Percentiles rank a stretch among this genome's conserved stretches.
Conservation (phyloP, 805 yeast species). For the Nakazawaea wyomingensis region DNA sequence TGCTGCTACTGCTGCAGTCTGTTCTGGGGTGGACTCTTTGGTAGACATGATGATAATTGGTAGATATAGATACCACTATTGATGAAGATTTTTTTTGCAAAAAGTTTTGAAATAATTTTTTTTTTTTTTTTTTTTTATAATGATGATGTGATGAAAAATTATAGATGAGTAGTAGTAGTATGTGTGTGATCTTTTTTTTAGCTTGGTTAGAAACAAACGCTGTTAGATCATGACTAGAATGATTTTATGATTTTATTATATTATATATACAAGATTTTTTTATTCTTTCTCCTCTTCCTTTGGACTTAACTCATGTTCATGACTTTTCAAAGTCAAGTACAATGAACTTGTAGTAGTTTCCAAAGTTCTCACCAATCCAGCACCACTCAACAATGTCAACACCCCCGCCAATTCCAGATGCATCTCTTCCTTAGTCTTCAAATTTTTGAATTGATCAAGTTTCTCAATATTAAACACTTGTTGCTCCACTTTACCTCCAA, state of each 20-base stretch:
- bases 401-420: slow-evolving; percentile 81
- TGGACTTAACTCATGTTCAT: slow-evolving; percentile 28
- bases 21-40: no score
- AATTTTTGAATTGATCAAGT: slow-evolving; percentile 59
- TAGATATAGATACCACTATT: no score
- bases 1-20: no score
- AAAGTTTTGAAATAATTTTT: background rate
- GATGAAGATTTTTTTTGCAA: no score
- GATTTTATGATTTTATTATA: no score
- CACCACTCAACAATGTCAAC: slow-evolving; percentile 82
- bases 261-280: background rate
- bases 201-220: no score
- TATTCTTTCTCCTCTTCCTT: background rate
- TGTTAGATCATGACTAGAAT: no score
- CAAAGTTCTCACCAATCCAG: slow-evolving; percentile 79
- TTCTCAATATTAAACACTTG: slow-evolving; percentile 46
- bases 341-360: slow-evolving; percentile 62
- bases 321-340: slow-evolving; percentile 71
- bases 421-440: slow-evolving; percentile 66
- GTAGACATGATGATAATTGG: no score
- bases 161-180: no score
- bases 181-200: no score
- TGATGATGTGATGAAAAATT: no score
- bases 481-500: slow-evolving; percentile 79
- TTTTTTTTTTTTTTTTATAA: no score